Evolutionary conservation across 2,329 filamentous ascomycete species (phyloP).

Genomic region (Claviceps humidiphila): DNA sequence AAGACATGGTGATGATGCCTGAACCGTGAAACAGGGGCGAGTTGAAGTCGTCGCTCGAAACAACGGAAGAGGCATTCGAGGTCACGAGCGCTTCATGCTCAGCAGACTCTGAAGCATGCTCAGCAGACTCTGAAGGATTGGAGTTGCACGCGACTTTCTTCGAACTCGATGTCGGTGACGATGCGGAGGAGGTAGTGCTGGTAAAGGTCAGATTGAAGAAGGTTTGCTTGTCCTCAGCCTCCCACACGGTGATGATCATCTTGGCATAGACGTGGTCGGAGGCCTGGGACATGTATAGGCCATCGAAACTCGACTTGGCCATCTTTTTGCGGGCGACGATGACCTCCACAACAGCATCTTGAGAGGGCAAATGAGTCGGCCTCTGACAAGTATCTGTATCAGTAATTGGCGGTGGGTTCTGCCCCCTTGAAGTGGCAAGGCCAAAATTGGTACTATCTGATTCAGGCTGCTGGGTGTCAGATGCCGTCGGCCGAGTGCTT

Average conservation of each 20-base stretch:
- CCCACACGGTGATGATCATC: constrained; percentile 68
- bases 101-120: constrained; percentile 33
- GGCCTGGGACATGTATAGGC: constrained; percentile 21
- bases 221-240: constrained; percentile 49
- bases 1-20: constrained; percentile 35
- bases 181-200: constrained; percentile 32
- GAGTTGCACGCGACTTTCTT: constrained; percentile 27
- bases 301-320: constrained; percentile 24
- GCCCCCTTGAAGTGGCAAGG: constrained; percentile 25
- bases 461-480: constrained; percentile 11
- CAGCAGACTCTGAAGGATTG: constrained; percentile 31
- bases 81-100: constrained; percentile 31
- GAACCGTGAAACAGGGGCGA: constrained; percentile 39
- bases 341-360: constrained; percentile 56
- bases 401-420: constrained; percentile 6
- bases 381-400: constrained; percentile 20
- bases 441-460: constrained; percentile 14
- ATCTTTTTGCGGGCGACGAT: constrained; percentile 41
- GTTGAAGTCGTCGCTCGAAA: constrained; percentile 33
- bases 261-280: constrained; percentile 44
- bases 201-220: constrained; percentile 70
- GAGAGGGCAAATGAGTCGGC: constrained; percentile 20
- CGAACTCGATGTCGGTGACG: constrained; percentile 16
- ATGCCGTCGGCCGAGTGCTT: constrained; percentile 15
- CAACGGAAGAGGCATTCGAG: constrained; percentile 32